These are phyloP conservation scores for Triglochin maritima DNA, from an alignment of 106 monocot species.

Conservation along the genomic window DNA sequence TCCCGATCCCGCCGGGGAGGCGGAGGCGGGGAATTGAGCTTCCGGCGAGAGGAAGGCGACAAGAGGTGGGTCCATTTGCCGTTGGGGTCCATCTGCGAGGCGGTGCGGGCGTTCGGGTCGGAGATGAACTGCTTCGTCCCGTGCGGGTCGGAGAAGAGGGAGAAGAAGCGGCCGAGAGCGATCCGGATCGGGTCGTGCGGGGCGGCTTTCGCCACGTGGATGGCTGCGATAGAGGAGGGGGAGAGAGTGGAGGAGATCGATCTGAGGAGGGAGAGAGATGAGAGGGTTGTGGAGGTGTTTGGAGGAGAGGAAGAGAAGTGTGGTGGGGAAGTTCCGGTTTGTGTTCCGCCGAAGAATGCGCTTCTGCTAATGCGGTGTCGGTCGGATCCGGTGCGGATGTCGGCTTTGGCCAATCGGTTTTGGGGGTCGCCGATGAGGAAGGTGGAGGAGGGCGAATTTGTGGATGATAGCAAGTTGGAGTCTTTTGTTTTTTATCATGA, in stretches of 20 bases:
- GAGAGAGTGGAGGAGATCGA: constrained; percentile 8
- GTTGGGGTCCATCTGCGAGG: constrained; percentile 39
- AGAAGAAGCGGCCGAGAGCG: neutral
- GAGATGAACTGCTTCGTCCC: constrained; percentile 55
- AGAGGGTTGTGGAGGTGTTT: constrained; percentile 3
- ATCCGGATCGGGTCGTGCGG: constrained; percentile 36
- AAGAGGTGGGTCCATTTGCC: constrained; percentile 37
- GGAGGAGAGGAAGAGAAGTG: constrained; percentile 22
- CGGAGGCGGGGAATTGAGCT: constrained; percentile 37
- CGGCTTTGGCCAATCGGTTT: constrained; percentile 57
- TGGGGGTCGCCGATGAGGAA: constrained; percentile 53
- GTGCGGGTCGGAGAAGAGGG: constrained; percentile 19
- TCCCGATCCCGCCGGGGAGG: constrained; percentile 40
- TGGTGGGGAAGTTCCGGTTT: constrained; percentile 35
- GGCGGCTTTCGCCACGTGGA: constrained; percentile 52
- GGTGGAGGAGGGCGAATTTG: constrained; percentile 2
- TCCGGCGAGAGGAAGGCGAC: constrained; percentile 23
- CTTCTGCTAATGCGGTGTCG: constrained; percentile 90
- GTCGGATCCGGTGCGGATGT: constrained; percentile 92
- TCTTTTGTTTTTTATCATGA: neutral
- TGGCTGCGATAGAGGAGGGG: constrained; percentile 48
- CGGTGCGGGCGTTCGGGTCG: constrained; percentile 32
- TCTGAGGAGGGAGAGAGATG: constrained; percentile 4
- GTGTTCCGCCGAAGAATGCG: constrained; percentile 82
- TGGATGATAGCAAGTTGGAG: neutral